Evolutionary conservation across 306 rosid species (phyloP).

Genomic region (Acacia crassicarpa): DNA sequence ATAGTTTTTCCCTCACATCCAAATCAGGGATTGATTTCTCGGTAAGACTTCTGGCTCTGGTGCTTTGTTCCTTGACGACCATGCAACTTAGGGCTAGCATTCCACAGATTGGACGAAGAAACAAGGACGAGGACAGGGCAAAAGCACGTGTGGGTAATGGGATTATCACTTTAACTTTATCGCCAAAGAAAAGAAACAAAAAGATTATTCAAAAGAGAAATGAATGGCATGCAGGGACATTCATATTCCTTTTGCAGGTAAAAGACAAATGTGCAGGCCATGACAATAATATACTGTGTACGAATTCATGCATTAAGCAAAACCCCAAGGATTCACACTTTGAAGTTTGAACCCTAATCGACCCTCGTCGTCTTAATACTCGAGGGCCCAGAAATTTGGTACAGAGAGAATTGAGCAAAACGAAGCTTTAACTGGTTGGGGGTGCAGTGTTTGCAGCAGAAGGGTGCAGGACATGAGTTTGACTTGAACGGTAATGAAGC

Average conservation of each 20-base stretch:
- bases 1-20: neutral
- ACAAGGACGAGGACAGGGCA: neutral
- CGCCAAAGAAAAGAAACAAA: neutral
- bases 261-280: slow-evolving; percentile 24
- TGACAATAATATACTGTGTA: slow-evolving; percentile 5
- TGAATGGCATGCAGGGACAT: slow-evolving; percentile 8
- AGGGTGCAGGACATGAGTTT: neutral
- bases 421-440: neutral
- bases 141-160: neutral
- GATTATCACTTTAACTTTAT: neutral
- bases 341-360: neutral
- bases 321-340: neutral
- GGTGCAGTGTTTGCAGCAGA: neutral
- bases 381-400: neutral
- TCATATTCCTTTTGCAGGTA: slow-evolving; percentile 33
- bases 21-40: neutral
- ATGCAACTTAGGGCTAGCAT: neutral
- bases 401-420: neutral
- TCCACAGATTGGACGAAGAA: neutral
- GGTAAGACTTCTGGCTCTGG: neutral
- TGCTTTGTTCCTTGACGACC: neutral
- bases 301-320: neutral
- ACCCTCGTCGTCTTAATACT: neutral
- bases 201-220: neutral
- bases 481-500: neutral